These are phyloP conservation scores for Chaetomiaceae sp. DNA, from an alignment of 2,329 filamentous ascomycete genomes.

Conservation along the genomic window DNA sequence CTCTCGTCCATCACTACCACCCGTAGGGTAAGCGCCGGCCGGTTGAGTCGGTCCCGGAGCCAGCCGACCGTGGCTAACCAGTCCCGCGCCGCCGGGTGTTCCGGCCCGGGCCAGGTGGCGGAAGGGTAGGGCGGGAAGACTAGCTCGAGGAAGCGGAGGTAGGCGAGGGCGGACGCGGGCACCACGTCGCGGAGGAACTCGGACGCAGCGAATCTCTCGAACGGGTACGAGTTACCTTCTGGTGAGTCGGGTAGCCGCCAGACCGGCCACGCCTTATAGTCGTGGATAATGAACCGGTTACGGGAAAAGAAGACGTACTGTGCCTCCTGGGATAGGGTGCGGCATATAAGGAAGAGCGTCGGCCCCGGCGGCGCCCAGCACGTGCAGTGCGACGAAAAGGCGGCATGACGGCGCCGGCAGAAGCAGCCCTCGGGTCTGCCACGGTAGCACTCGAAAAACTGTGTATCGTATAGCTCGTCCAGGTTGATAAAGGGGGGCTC, in stretches of 20 bases:
- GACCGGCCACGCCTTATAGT: background rate
- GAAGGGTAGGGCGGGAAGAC: conserved; percentile 3
- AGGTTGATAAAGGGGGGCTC: background rate
- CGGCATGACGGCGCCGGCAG: background rate
- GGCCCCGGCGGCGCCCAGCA: conserved; percentile 4
- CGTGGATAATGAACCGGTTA: conserved; percentile 8
- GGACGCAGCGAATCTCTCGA: background rate
- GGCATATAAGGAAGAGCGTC: conserved; percentile 1
- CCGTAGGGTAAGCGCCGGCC: conserved; percentile 1
- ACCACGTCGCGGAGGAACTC: conserved; percentile 6
- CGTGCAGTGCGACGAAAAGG: background rate
- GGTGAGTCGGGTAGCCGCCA: background rate
- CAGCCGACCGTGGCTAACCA: background rate
- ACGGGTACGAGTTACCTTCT: background rate
- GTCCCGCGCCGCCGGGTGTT: background rate
- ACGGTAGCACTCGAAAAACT: conserved; percentile 5
- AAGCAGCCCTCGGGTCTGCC: conserved; percentile 3
- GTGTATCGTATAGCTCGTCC: background rate
- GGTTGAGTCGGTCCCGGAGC: background rate
- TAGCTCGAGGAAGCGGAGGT: conserved; percentile 3
- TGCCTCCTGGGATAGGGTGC: background rate
- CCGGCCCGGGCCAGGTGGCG: background rate
- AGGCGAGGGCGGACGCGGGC: background rate
- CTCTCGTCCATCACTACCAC: background rate
- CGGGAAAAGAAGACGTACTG: conserved; percentile 6